Evolutionary conservation across 352 stramenopile species (phyloP).

Genomic region (Nothophytophthora sp.): DNA sequence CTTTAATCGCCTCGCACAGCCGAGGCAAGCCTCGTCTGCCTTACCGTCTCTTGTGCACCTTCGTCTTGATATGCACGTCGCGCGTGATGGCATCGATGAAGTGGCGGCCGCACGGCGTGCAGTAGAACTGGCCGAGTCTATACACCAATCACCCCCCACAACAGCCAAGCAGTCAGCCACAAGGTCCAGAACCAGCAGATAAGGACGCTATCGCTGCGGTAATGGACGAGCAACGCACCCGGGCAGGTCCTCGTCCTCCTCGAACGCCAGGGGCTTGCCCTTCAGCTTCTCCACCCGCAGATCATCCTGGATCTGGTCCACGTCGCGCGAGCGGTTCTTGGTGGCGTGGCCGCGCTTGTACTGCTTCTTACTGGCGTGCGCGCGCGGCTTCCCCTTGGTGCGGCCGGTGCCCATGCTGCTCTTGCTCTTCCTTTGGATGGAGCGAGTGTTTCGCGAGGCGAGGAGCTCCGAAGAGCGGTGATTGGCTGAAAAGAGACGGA

Average conservation of each 20-base stretch:
- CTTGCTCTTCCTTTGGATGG: too few species aligned
- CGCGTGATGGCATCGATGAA: constrained; percentile 85
- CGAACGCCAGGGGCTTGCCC: constrained; percentile 66
- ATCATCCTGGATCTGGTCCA: constrained; percentile 91
- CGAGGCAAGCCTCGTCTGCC: not conserved
- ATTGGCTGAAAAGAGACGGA: constrained; percentile 1
- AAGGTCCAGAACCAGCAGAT: not conserved
- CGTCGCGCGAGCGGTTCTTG: constrained; percentile 76
- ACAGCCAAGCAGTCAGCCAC: not conserved
- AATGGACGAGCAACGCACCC: constrained; percentile 36
- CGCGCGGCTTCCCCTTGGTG: constrained; percentile 59
- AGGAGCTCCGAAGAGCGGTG: too few species aligned
- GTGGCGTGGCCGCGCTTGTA: constrained; percentile 87
- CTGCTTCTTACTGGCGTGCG: constrained; percentile 85
- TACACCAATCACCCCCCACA: constrained; percentile 1
- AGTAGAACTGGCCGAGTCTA: constrained; percentile 88
- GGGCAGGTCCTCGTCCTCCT: constrained; percentile 84
- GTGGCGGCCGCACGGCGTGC: constrained; percentile 82
- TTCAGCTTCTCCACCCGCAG: constrained; percentile 57
- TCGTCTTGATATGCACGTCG: constrained; percentile 79
- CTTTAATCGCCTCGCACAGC: not conserved
- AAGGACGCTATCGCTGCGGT: not conserved
- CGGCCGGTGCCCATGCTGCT: constrained; percentile 35
- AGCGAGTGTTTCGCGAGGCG: too few species aligned
- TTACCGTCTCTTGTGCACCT: constrained; percentile 86